Evolutionary conservation across 139 green algal genomes (phyloP), one percentile per base, ranked within the genome.

Genomic region (Coccomyxa sp.): DNA sequence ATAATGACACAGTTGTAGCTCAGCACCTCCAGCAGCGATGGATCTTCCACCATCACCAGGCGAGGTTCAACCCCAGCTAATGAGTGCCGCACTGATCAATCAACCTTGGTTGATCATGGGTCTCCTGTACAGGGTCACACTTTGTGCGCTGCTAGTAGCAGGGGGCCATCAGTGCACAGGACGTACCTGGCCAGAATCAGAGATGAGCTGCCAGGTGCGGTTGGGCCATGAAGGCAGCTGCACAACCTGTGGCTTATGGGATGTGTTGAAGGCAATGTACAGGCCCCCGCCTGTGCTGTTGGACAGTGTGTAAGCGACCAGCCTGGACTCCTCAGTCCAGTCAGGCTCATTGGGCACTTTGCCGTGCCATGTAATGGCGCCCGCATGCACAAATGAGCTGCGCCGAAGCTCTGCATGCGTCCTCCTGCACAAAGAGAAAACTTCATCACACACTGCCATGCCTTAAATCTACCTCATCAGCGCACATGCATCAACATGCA

Each of bases 321-420:
- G 93, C 51, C 96, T 89, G 31, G 87, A 93, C 66, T 83, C 89
- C n/a, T 98, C 95, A 9, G 83, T 91, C 95, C 96, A 99, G 82
- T 98, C 96, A 51, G 96, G 96, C 67, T 91, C 82, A 83, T 78
- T 25, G 18, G 90, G 79, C 31, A 84, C 66, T 28, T 90, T 80
- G 18, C 96, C 96, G 82, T 99, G 95, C 95, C 95, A 99, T 67
- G 94, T 84, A n/a, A 99, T 88, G 74, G 95, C 90, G 13, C 87
- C 81, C 31, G 89, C 92, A 12, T 77, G 90, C 1, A 94, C 88
- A 81, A 89, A 96, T 15, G 45, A 80, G 25, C 60, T 87, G 21
- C 91, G 88, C 66, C 90, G 88, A 85, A 96, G 93, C 87, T 93
- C 92, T 4, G 82, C 84, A 32, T 88, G 87, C 18, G n/a, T 67